Conservation (phyloP, 352 stramenopile species). For the Pythium brassicae region DNA sequence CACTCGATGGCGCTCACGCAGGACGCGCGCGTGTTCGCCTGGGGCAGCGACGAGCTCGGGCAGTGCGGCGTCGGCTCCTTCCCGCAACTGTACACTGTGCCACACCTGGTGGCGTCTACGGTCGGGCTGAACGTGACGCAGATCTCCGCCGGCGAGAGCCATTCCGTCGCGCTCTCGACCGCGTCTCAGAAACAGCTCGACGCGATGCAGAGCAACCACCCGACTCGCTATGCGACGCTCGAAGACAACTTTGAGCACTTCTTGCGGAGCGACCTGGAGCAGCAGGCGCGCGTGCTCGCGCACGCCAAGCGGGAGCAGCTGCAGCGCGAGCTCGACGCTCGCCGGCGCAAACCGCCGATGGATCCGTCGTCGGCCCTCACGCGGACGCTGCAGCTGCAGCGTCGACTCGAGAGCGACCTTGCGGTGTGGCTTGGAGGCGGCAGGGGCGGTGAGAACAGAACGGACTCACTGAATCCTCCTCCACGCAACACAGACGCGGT, state of each 20-base stretch:
- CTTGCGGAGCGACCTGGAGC: constrained; percentile 33
- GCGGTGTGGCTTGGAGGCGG: constrained; percentile 10
- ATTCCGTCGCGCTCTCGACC: constrained; percentile 50
- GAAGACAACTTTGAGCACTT: constrained; percentile 32
- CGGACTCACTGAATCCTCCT: not conserved
- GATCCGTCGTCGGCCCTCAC: constrained; percentile 20
- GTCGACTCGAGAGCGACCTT: constrained; percentile 23
- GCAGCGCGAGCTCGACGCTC: constrained; percentile 21
- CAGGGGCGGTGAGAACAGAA: no score
- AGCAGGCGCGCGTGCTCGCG: constrained; percentile 29
- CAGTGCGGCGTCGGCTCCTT: constrained; percentile 67
- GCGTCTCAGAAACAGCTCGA: constrained; percentile 37
- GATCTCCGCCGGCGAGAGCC: constrained; percentile 34
- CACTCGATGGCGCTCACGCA: constrained; percentile 48
- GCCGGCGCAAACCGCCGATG: constrained; percentile 31
- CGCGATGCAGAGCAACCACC: constrained; percentile 37
- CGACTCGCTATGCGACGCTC: constrained; percentile 34
- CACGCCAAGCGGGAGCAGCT: constrained; percentile 21
- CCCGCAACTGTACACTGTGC: constrained; percentile 73
- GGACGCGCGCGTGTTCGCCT: constrained; percentile 59
- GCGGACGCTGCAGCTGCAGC: constrained; percentile 24
- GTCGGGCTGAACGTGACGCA: constrained; percentile 57
- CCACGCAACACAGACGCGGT: not conserved
- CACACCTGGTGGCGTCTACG: constrained; percentile 54
- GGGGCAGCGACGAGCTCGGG: constrained; percentile 68